These are phyloP conservation scores for Sphenostylis stenocarpa DNA, from an alignment of 306 rosid species.

Conservation along the genomic window DNA sequence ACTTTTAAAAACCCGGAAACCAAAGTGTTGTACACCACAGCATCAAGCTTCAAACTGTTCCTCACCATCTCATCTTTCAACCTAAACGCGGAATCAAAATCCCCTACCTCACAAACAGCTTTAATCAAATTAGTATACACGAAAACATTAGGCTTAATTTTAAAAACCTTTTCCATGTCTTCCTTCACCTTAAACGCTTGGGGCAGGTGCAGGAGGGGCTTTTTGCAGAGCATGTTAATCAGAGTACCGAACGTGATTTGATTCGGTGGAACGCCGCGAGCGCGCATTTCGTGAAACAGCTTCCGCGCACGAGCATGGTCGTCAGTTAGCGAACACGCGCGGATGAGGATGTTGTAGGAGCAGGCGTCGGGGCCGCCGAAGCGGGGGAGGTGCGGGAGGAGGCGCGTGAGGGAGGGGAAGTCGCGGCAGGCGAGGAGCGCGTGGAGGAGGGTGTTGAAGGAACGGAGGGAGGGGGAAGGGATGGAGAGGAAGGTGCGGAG, in stretches of 20 bases:
- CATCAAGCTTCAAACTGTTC: constrained; percentile 43
- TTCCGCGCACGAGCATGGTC: constrained; percentile 39
- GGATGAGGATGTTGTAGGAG: constrained; percentile 68
- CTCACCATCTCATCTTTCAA: constrained; percentile 71
- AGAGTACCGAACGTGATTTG: constrained; percentile 63
- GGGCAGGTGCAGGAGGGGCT: constrained; percentile 26
- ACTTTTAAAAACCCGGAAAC: constrained; percentile 50
- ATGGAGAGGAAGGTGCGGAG: constrained; percentile 50
- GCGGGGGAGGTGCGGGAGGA: constrained; percentile 20
- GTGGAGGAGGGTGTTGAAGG: constrained; percentile 64
- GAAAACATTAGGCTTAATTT: constrained; percentile 45
- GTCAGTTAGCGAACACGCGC: constrained; percentile 31
- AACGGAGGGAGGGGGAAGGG: constrained; percentile 51
- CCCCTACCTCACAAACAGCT: constrained; percentile 56
- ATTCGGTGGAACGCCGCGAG: constrained; percentile 35
- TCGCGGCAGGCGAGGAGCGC: constrained; percentile 54
- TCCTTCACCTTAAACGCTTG: constrained; percentile 63
- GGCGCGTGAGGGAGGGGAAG: constrained; percentile 28
- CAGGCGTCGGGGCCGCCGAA: constrained; percentile 58
- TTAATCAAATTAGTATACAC: constrained; percentile 56
- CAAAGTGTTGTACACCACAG: constrained; percentile 55
- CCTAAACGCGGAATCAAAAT: constrained; percentile 48
- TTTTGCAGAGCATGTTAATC: constrained; percentile 49
- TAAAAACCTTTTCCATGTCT: constrained; percentile 45
- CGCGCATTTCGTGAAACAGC: constrained; percentile 66